Conservation (phyloP, 2,329 filamentous ascomycete species). For the Penicillium crustosum region DNA sequence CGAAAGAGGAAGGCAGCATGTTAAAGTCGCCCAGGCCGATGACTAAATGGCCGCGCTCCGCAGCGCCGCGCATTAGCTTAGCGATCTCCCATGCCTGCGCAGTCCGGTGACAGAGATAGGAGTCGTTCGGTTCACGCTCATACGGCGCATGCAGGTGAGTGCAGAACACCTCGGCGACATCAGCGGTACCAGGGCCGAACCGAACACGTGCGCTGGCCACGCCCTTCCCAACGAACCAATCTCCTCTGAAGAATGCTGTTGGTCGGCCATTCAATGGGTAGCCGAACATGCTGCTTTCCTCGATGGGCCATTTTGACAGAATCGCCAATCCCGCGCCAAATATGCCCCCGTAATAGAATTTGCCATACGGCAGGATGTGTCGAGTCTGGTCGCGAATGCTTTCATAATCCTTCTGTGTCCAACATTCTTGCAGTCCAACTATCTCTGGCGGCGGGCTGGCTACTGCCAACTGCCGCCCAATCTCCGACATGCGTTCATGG, state of each 20-base stretch:
- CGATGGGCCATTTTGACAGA: constrained; percentile 87
- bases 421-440: constrained; percentile 93
- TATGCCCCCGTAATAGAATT: constrained; percentile 87
- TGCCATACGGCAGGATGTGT: constrained; percentile 78
- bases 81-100: constrained; percentile 94
- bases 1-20: constrained; percentile 84
- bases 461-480: constrained; percentile 74
- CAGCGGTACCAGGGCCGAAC: constrained; percentile 62
- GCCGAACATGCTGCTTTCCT: constrained; percentile 78
- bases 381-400: constrained; percentile 72
- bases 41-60: constrained; percentile 77
- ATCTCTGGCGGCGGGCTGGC: constrained; percentile 72
- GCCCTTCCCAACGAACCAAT: constrained; percentile 96
- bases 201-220: constrained; percentile 80
- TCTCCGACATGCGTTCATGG: constrained; percentile 74
- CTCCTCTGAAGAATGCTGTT: constrained; percentile 88
- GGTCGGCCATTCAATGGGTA: constrained; percentile 94
- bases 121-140: constrained; percentile 73
- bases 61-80: constrained; percentile 79
- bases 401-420: constrained; percentile 80
- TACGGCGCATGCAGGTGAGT: constrained; percentile 92
- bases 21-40: constrained; percentile 93
- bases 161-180: constrained; percentile 85
- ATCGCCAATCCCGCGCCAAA: constrained; percentile 90
- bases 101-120: constrained; percentile 85